Percentiles rank a stretch among this genome's conserved stretches.
phyloP scores from a whole-genome alignment of 2,329 filamentous ascomycete genomes.

The Nemania diffusa region DNA sequence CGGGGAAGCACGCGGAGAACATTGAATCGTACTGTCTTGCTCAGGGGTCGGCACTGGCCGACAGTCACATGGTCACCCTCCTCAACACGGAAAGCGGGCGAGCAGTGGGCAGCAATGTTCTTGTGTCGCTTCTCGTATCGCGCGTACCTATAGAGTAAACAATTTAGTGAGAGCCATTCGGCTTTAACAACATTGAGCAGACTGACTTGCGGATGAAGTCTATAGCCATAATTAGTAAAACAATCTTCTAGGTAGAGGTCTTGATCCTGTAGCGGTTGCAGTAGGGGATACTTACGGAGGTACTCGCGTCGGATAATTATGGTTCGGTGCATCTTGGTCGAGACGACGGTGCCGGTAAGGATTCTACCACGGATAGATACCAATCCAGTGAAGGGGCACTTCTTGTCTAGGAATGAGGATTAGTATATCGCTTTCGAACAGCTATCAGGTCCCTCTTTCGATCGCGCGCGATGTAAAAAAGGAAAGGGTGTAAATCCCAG shows the following conservation, averaged over 20 bases:
- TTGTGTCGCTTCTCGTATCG: slow-evolving; percentile 99
- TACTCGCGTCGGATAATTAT: slow-evolving; percentile 99
- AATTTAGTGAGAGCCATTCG: slow-evolving; percentile 15
- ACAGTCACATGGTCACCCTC: slow-evolving; percentile 99
- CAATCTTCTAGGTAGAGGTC: not conserved
- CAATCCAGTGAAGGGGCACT: slow-evolving; percentile 99
- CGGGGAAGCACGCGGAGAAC: slow-evolving; percentile 97
- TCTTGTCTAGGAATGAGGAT: slow-evolving; percentile 81
- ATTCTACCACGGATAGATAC: slow-evolving; percentile 99
- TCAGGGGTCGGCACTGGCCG: slow-evolving; percentile 98
- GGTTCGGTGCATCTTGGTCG: slow-evolving; percentile 99
- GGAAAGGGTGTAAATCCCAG: not conserved
- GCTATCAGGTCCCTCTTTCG: slow-evolving; percentile 1
- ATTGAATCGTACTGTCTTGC: slow-evolving; percentile 99
- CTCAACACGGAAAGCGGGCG: slow-evolving; percentile 99
- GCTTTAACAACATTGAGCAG: not conserved
- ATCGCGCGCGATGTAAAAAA: not conserved
- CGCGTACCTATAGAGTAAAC: slow-evolving; percentile 69
- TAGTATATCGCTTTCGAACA: slow-evolving; percentile 14
- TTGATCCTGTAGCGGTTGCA: not conserved
- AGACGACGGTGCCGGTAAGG: slow-evolving; percentile 98
- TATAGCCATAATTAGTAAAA: slow-evolving; percentile 24
- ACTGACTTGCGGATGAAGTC: slow-evolving; percentile 87
- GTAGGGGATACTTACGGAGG: slow-evolving; percentile 70
- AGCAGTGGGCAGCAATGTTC: slow-evolving; percentile 99